Base-by-base conservation (phyloP, 768 basidiomycete genomes). In the Suillus alpinus region DNA sequence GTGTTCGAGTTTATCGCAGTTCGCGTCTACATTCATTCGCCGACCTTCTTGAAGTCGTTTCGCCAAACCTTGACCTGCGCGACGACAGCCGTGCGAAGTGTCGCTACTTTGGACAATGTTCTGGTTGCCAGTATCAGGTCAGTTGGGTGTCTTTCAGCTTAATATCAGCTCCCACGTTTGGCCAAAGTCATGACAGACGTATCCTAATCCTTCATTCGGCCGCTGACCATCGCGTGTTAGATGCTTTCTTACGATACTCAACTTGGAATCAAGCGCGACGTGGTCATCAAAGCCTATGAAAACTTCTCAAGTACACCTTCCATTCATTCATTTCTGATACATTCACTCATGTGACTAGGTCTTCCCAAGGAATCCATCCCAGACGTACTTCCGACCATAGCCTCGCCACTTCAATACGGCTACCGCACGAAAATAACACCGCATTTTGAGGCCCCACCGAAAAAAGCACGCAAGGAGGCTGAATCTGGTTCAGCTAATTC, bases 391-490 rank as follows among this genome's bases (percentile, higher is more conserved):
- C 75, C 86, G 0, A 97, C 95, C 0, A 86, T 94, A 7, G 83
- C 86, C n/a, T 94, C 92, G 0, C 97, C 96, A 0, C 78, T 92
- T 53, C 86, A 95, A 58, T 98, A 96, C 71, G 85, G 82, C 56
- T 99, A 99, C 72, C 86, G 96, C 36, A 99, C 97, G 2, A 99
- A 99, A 76, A 87, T 99, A 57, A 98, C 97, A 0, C 97, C 97
- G 0, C 97, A 99, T 71, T 98, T 98, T 63, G 92, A 95, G 26
- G 83, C 87, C 0, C 87, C 94, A 0, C 82, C 84, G 1, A 85
- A 80, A 58, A 76, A 70, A 52, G 68, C 71, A 41, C 65, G 68
- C n/a, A 56, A 14, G 40, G 47, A 58, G 20, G 57, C 55, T 1
- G 52, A 55, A 10, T 26, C 52, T 18, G 56, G 59, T 13, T 52